Percentiles rank a stretch among this genome's conserved stretches.
These are phyloP conservation scores for Ustilago nuda DNA, from an alignment of 1,284 basidiomycete genomes.

Conservation along the genomic window DNA sequence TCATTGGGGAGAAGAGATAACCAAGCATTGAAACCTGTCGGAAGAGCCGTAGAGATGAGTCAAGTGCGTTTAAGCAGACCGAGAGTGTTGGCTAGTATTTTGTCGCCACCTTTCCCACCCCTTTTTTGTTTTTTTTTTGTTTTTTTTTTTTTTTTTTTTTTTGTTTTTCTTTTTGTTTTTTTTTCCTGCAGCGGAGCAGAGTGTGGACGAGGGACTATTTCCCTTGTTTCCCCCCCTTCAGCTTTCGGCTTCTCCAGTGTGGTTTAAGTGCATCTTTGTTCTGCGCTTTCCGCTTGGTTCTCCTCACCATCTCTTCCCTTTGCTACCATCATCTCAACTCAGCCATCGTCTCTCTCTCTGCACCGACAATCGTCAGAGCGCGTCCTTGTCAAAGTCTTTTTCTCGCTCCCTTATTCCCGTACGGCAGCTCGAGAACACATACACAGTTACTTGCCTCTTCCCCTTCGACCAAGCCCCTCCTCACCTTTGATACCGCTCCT, in stretches of 20 bases:
- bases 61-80: neutral
- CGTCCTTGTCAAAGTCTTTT: neutral
- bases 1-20: neutral
- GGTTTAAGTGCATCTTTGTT: slow-evolving; percentile 2
- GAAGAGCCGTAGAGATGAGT: slow-evolving; percentile 6
- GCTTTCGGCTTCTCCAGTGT: slow-evolving; percentile 2
- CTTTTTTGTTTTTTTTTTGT: neutral
- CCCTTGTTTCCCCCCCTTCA: neutral
- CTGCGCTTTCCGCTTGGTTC: neutral
- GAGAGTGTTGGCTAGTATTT: neutral
- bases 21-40: neutral
- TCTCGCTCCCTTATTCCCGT: neutral
- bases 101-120: neutral
- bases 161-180: neutral
- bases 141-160: neutral
- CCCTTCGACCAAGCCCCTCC: too few species aligned
- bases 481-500: neutral
- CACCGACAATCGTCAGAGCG: neutral
- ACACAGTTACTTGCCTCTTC: neutral
- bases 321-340: slow-evolving; percentile 2
- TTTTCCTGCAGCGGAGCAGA: slow-evolving; percentile 4
- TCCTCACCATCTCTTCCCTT: neutral
- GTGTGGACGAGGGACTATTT: neutral
- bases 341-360: neutral
- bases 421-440: neutral